phyloP scores from a whole-genome alignment of 2,329 filamentous ascomycete genomes.

The Ophiocordyceps camponoti-saundersi region DNA sequence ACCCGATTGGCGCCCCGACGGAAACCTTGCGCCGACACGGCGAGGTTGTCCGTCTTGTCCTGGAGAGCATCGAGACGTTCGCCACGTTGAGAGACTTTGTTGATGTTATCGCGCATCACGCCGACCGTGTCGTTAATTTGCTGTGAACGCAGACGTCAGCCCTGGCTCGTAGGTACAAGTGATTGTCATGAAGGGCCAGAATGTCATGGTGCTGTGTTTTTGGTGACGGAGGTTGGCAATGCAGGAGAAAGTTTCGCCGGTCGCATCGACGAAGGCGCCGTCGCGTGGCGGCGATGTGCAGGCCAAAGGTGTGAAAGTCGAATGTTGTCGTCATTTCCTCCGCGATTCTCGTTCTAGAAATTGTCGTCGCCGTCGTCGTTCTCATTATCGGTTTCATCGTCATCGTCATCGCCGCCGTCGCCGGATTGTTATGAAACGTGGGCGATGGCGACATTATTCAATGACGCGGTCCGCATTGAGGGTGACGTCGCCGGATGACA shows the following conservation, averaged over 20 bases:
- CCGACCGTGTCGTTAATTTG: conserved; percentile 95
- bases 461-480: not conserved
- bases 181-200: not conserved
- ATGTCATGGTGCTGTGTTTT: not conserved
- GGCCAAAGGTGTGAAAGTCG: no score
- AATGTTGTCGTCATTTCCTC: no score
- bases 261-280: no score
- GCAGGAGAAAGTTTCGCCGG: no score
- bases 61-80: conserved; percentile 74
- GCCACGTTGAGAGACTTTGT: conserved; percentile 88
- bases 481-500: not conserved
- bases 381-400: not conserved
- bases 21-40: conserved; percentile 86
- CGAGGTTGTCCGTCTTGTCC: conserved; percentile 90
- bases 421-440: not conserved
- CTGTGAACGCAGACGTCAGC: conserved; percentile 30
- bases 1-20: conserved; percentile 91
- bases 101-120: conserved; percentile 95
- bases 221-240: no score
- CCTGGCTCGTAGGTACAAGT: not conserved
- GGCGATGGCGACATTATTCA: not conserved
- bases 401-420: not conserved
- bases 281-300: no score
- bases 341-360: no score
- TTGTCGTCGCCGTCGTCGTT: no score